Percentiles rank a stretch among this genome's conserved stretches.
Conservation (phyloP, 305 asterid species). For the Caryopteris hybrid region DNA sequence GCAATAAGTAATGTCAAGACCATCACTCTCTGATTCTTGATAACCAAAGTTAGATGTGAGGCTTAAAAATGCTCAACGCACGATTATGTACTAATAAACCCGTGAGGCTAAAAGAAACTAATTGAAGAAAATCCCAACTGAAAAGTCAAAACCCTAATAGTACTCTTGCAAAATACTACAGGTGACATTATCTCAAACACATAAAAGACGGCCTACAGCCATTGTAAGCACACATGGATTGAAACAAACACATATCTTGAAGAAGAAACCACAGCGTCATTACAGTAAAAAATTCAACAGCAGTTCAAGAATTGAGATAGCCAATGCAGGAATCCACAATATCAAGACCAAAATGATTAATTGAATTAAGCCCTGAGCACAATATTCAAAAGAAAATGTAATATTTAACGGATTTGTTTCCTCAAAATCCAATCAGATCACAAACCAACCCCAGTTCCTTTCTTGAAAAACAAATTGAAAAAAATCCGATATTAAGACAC, state of each 20-base stretch:
- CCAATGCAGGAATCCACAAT: conserved; percentile 26
- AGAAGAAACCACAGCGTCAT: neutral
- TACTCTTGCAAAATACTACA: neutral
- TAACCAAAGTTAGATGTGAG: conserved; percentile 5
- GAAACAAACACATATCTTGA: neutral
- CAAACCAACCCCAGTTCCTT: conserved; percentile 18
- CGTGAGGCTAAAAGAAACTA: neutral
- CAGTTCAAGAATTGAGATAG: conserved; percentile 3
- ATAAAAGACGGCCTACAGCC: neutral
- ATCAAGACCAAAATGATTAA: conserved; percentile 2
- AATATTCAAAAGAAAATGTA: neutral
- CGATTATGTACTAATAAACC: neutral
- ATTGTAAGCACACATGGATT: neutral
- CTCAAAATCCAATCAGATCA: conserved; percentile 20
- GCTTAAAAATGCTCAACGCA: neutral
- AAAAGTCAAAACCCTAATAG: conserved; percentile 24
- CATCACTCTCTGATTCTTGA: neutral
- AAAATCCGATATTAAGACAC: conserved; percentile 5
- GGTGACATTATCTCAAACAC: conserved; percentile 10
- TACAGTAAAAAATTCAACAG: neutral
- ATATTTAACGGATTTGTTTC: neutral
- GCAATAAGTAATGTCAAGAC: conserved; percentile 4
- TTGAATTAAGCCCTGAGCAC: conserved; percentile 8
- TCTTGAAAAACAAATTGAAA: neutral
- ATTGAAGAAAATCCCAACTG: conserved; percentile 11